Evolutionary conservation across 31 red algal species (phyloP), one percentile per base, ranked within the genome.

Genomic region (Asparagopsis taxiformis): DNA sequence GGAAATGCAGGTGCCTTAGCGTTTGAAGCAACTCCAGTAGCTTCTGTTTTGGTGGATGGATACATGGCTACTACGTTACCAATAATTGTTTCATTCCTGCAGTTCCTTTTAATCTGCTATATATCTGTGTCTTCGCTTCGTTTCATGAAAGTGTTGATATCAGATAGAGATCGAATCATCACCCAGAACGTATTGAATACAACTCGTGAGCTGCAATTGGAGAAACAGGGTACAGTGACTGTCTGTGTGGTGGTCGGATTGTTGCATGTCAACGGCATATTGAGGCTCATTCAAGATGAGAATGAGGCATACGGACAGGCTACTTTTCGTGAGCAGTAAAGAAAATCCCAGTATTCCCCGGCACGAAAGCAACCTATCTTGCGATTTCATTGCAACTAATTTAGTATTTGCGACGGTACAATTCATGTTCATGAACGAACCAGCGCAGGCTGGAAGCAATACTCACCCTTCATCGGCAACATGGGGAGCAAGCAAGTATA

Each of bases 231-330:
- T 51, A 46, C 70, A 34, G 51, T 59, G 26, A 64, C 58, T 16
- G 43, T 83, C 24, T 74, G 68, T 50, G 80, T 58, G 34, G 80
- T 85, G 28, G 80, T 85, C 50, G 80, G 80, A 36, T 60, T 85
- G 37, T 55, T 85, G 3, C 80, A 85, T 75, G 80, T 85, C 1
- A 85, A 85, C 51, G 80, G 80, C 3, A 75, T 85, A 32, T 44
- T 85, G 69, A 57, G 35, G 30, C 43, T 58, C 29, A 31, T 83
- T 17, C 79, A 70, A 29, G 30, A 30, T 8, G 21, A 64, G 56
- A 72, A 20, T 33, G 63, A 60, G 20, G 41, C 46, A 51, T 30
- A 41, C 11, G 38, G 1, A 1, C n/a, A 17, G 3, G 3, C 43
- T 39, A 48, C 7, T 16, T 8, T 10, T 25, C 4, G 1, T 33